Conservation (phyloP, 306 rosid genomes). For the Boehmeria nivea region DNA sequence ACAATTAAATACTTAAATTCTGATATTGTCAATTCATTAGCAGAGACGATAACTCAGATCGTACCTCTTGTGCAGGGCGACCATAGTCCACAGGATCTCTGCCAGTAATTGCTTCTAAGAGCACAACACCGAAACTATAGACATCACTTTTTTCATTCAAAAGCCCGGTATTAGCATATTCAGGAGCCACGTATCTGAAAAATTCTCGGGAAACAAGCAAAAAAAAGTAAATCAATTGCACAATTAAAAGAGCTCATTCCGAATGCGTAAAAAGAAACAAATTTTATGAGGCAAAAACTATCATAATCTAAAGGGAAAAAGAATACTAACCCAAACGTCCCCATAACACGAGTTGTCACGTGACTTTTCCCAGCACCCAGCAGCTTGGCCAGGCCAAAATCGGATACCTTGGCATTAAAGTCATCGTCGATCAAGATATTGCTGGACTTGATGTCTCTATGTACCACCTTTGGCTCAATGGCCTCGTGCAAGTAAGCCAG, state of each 20-base stretch:
- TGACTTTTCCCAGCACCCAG: slow-evolving; percentile 88
- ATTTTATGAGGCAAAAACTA: not conserved
- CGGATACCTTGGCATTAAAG: slow-evolving; percentile 92
- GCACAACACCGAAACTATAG: slow-evolving; percentile 86
- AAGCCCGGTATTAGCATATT: slow-evolving; percentile 89
- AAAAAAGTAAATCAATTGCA: slow-evolving; percentile 1
- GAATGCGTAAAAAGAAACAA: slow-evolving; percentile 4
- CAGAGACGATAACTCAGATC: slow-evolving; percentile 11
- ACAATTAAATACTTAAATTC: too few relatives aligned
- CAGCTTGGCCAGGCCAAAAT: slow-evolving; percentile 90
- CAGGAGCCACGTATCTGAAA: slow-evolving; percentile 84
- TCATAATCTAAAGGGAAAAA: slow-evolving; percentile 3
- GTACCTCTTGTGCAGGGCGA: slow-evolving; percentile 75
- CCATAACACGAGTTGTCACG: slow-evolving; percentile 95
- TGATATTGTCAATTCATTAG: too few relatives aligned
- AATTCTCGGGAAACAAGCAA: not conserved
- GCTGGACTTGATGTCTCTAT: slow-evolving; percentile 90
- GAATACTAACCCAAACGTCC: slow-evolving; percentile 81
- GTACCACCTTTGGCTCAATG: slow-evolving; percentile 91
- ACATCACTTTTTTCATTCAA: slow-evolving; percentile 89
- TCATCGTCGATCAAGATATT: slow-evolving; percentile 82
- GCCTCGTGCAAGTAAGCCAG: slow-evolving; percentile 94
- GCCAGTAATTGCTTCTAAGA: slow-evolving; percentile 82
- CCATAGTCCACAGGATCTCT: slow-evolving; percentile 90
- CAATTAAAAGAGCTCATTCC: not conserved